Evolutionary conservation across 2,329 filamentous ascomycete genomes (phyloP).

Genomic region (Aspergillus jensenii): DNA sequence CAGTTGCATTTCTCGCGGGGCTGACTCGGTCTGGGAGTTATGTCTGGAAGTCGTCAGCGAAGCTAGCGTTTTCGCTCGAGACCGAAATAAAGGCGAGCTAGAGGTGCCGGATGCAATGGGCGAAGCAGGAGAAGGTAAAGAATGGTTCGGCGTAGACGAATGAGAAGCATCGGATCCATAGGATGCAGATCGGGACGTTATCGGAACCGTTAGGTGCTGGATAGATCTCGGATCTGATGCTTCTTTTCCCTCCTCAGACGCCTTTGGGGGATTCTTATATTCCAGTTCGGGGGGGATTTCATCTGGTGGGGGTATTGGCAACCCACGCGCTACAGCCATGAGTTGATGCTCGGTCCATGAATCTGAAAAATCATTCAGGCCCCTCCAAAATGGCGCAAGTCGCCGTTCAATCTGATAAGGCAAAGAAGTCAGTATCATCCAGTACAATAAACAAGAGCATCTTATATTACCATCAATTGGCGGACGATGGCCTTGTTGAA

Average conservation of each 20-base stretch:
- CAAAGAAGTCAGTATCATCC: conserved; percentile 19
- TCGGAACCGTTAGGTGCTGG: conserved; percentile 75
- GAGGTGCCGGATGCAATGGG: conserved; percentile 52
- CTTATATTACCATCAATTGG: conserved; percentile 74
- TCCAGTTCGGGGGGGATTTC: conserved; percentile 72
- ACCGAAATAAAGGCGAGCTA: conserved; percentile 66
- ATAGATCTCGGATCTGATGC: conserved; percentile 59
- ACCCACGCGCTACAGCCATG: conserved; percentile 81
- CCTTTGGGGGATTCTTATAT: conserved; percentile 50
- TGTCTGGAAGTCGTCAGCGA: conserved; percentile 76
- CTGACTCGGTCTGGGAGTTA: conserved; percentile 68
- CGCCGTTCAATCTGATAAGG: conserved; percentile 81
- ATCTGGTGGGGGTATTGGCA: conserved; percentile 80
- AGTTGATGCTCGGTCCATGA: conserved; percentile 94
- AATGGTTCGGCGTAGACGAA: conserved; percentile 62
- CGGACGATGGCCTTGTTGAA: conserved; percentile 87
- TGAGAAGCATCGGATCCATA: conserved; percentile 72
- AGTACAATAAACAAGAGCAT: neutral
- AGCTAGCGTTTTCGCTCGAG: conserved; percentile 84
- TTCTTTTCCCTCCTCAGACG: conserved; percentile 46
- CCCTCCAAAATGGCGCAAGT: conserved; percentile 92
- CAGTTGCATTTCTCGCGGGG: conserved; percentile 74
- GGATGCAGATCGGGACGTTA: conserved; percentile 73
- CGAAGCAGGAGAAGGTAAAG: conserved; percentile 59
- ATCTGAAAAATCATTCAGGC: conserved; percentile 82